Conservation (phyloP, 139 green algal genomes). For the Volvox africanus region DNA sequence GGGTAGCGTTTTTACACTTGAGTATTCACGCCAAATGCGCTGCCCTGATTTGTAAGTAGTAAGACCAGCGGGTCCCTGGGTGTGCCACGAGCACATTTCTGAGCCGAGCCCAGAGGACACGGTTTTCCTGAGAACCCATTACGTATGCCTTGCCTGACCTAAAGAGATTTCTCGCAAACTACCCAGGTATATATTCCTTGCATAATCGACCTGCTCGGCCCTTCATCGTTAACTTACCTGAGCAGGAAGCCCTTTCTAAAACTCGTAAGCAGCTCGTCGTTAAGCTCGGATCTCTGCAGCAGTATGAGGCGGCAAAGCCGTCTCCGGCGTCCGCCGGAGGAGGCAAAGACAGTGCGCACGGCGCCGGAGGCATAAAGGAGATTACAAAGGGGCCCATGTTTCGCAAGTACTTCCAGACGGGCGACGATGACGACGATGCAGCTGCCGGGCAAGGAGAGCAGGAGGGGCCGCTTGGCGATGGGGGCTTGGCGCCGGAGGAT, state of each 20-base stretch:
- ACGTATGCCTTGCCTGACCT: not conserved
- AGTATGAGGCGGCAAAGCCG: not conserved
- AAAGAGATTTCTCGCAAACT: no score
- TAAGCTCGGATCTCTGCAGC: slow-evolving; percentile 43
- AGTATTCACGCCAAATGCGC: no score
- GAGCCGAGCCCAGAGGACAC: no score
- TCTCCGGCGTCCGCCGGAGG: not conserved
- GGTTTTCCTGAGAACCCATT: no score
- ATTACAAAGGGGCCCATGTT: slow-evolving; percentile 56
- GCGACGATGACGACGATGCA: slow-evolving; percentile 57
- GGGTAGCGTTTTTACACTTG: no score
- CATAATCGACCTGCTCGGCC: no score
- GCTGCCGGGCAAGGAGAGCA: not conserved
- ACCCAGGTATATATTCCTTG: no score
- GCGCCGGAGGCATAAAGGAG: not conserved
- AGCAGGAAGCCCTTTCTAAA: slow-evolving; percentile 64
- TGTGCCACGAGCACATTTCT: no score
- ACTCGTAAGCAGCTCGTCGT: slow-evolving; percentile 62
- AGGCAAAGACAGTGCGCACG: not conserved
- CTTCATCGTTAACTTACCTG: no score
- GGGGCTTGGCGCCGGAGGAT: slow-evolving; percentile 45
- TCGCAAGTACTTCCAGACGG: slow-evolving; percentile 72
- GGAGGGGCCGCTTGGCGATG: slow-evolving; percentile 46
- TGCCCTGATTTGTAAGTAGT: no score
- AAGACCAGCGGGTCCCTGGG: no score